Percentiles rank a stretch among this genome's conserved stretches.
These are phyloP conservation scores for Penicillium sumatraense DNA, from an alignment of 2,329 filamentous ascomycete genomes.

Conservation along the genomic window DNA sequence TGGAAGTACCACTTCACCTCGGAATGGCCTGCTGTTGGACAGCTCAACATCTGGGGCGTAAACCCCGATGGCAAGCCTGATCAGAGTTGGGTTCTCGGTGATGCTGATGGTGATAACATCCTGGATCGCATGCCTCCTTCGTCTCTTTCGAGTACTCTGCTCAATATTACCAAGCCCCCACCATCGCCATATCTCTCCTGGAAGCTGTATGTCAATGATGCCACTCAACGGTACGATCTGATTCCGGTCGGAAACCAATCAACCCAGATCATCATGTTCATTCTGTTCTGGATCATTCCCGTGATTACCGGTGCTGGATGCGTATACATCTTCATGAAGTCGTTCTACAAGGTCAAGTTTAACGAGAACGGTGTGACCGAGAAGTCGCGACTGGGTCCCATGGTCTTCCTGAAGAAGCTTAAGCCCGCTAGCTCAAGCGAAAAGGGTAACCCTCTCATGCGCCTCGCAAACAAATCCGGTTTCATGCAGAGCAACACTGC, in stretches of 20 bases:
- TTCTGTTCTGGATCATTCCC: constrained; percentile 61
- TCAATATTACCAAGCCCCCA: constrained; percentile 64
- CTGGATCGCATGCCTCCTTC: constrained; percentile 66
- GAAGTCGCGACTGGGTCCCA: constrained; percentile 48
- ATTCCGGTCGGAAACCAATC: constrained; percentile 58
- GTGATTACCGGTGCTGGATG: constrained; percentile 54
- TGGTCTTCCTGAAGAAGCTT: constrained; percentile 42
- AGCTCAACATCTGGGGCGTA: constrained; percentile 70
- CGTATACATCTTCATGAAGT: constrained; percentile 63
- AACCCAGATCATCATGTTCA: constrained; percentile 58
- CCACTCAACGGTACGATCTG: constrained; percentile 55
- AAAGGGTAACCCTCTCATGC: constrained; percentile 38
- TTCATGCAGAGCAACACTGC: constrained; percentile 43
- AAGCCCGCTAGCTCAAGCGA: constrained; percentile 33
- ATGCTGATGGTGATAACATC: constrained; percentile 63
- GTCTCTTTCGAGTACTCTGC: constrained; percentile 57
- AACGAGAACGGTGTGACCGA: constrained; percentile 62
- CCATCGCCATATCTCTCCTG: constrained; percentile 60
- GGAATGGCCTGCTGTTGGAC: constrained; percentile 66
- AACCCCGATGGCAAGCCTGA: constrained; percentile 67
- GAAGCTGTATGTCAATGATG: constrained; percentile 61
- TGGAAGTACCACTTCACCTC: constrained; percentile 66
- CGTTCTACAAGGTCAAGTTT: constrained; percentile 68
- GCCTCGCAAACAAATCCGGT: constrained; percentile 39
- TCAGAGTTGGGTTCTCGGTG: constrained; percentile 62